These are phyloP conservation scores for Stevia rebaudiana DNA, from an alignment of 140 eudicot genomes.

Conservation along the genomic window DNA sequence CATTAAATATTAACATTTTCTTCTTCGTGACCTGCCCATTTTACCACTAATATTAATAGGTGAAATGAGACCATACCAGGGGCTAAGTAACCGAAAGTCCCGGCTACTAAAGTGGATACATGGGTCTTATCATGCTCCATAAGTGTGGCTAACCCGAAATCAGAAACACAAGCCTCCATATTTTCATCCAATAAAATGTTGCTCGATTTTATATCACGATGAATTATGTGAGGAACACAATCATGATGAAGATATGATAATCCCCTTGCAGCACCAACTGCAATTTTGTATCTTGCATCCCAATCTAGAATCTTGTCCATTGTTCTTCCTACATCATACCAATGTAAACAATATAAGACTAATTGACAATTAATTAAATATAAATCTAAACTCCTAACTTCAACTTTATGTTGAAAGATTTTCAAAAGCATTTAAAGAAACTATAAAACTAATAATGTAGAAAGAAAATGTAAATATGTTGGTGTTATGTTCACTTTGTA, in stretches of 20 bases:
- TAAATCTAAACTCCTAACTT: conserved; percentile 6
- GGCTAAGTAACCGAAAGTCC: conserved; percentile 94
- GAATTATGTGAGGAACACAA: conserved; percentile 89
- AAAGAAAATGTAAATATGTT: neutral
- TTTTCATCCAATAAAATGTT: conserved; percentile 77
- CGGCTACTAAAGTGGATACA: conserved; percentile 87
- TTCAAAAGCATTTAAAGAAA: neutral
- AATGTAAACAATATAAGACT: conserved; percentile 3
- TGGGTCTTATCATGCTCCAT: conserved; percentile 87
- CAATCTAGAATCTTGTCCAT: conserved; percentile 51
- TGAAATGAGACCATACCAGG: conserved; percentile 52
- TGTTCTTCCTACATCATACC: conserved; percentile 50
- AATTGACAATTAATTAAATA: conserved; percentile 8
- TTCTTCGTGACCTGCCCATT: no score
- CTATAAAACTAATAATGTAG: neutral
- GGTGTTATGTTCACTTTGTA: no score
- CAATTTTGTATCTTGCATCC: conserved; percentile 84
- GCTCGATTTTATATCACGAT: conserved; percentile 91
- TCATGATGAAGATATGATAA: conserved; percentile 93
- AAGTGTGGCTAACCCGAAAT: conserved; percentile 87
- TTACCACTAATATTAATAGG: no score
- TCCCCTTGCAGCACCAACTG: conserved; percentile 94
- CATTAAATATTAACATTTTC: no score
- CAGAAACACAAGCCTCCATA: conserved; percentile 85
- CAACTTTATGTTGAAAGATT: neutral